Percentiles rank a stretch among this genome's conserved stretches.
These are phyloP conservation scores for Claviceps fusiformis DNA, from an alignment of 2,329 filamentous ascomycete species.

Conservation along the genomic window DNA sequence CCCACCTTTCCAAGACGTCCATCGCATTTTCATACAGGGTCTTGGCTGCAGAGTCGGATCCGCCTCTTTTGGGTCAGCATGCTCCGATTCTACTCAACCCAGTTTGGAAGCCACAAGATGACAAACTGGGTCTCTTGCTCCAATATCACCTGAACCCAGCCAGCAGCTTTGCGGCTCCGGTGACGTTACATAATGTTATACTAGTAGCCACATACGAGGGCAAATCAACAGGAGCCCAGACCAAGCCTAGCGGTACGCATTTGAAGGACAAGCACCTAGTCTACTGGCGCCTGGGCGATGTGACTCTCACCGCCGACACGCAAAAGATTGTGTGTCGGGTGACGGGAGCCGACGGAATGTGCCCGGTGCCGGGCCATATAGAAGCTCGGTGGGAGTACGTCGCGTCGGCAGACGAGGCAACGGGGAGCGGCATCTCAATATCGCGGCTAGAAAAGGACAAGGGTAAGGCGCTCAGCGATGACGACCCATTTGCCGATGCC, in stretches of 20 bases:
- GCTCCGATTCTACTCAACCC: constrained; percentile 63
- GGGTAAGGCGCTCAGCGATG: constrained; percentile 34
- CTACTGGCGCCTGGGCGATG: constrained; percentile 68
- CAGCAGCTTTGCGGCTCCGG: constrained; percentile 30
- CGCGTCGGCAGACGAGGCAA: constrained; percentile 26
- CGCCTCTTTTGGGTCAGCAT: constrained; percentile 33
- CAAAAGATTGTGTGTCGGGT: constrained; percentile 77
- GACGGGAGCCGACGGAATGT: constrained; percentile 53
- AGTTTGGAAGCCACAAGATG: constrained; percentile 70
- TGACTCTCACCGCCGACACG: constrained; percentile 51
- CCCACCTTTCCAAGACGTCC: constrained; percentile 57
- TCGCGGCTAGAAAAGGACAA: constrained; percentile 41
- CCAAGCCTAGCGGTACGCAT: constrained; percentile 69
- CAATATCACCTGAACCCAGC: constrained; percentile 72
- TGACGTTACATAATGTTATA: constrained; percentile 55
- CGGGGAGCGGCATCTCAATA: constrained; percentile 52
- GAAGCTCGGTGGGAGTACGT: constrained; percentile 69
- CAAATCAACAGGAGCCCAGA: constrained; percentile 54
- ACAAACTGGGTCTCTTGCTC: constrained; percentile 75
- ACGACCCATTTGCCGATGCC: constrained; percentile 57
- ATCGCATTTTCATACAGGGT: constrained; percentile 90
- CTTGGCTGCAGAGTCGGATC: constrained; percentile 50
- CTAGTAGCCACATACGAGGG: constrained; percentile 61
- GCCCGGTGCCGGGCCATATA: constrained; percentile 59
- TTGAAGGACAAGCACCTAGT: constrained; percentile 62